These are phyloP conservation scores for Trametes punicea DNA, from an alignment of 768 basidiomycete genomes.

Conservation along the genomic window DNA sequence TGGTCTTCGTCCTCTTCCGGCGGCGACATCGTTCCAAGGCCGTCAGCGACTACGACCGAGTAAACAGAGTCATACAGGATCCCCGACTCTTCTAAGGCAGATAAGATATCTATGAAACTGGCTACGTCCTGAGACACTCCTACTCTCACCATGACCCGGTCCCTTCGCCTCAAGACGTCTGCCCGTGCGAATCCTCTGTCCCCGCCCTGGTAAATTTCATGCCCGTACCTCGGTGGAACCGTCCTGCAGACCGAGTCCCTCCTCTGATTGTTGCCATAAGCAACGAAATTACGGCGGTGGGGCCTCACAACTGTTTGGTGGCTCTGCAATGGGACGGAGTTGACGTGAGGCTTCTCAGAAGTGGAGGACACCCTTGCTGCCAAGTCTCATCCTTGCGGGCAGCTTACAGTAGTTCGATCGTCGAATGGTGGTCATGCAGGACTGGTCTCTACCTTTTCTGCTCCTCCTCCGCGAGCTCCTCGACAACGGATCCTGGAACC, in stretches of 20 bases:
- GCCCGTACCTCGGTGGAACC: background rate
- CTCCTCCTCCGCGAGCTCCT: too few relatives aligned
- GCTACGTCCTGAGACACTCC: background rate
- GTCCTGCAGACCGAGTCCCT: background rate
- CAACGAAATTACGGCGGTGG: slow-evolving; percentile 1
- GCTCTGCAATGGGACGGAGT: slow-evolving; percentile 5
- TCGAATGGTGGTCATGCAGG: too few relatives aligned
- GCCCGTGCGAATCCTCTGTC: background rate
- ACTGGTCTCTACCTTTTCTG: too few relatives aligned
- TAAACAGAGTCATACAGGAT: background rate
- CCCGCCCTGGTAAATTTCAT: slow-evolving; percentile 6
- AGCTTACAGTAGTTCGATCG: too few relatives aligned
- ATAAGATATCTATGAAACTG: background rate
- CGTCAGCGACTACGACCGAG: background rate
- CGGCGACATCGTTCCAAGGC: background rate
- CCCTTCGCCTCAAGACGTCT: background rate
- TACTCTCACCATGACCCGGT: background rate
- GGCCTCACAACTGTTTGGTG: slow-evolving; percentile 11
- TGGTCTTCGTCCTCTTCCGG: background rate
- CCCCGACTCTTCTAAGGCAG: background rate
- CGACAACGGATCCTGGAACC: too few relatives aligned
- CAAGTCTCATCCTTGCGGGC: too few relatives aligned
- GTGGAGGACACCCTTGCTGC: too few relatives aligned
- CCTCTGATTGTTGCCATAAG: slow-evolving; percentile 2
- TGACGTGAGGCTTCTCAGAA: too few relatives aligned